Conservation (phyloP, 768 basidiomycete species). For the Lyophyllum shimeji region DNA sequence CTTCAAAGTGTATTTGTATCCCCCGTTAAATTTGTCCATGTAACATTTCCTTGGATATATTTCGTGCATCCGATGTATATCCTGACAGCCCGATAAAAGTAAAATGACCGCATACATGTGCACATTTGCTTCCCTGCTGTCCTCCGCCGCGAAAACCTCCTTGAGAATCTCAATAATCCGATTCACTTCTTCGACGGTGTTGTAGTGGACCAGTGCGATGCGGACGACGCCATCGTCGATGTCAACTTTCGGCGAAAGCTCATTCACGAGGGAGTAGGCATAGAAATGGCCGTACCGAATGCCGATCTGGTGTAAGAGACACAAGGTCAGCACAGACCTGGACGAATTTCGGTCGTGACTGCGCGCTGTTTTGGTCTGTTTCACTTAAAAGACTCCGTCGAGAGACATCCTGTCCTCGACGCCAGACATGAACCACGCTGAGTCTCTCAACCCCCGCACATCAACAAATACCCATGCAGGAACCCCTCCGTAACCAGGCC, state of each 20-base stretch:
- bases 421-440: neutral
- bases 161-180: constrained; percentile 55
- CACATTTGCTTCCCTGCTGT: no score
- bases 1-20: neutral
- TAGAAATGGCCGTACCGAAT: constrained; percentile 82
- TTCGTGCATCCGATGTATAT: no score
- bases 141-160: constrained; percentile 38
- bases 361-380: neutral
- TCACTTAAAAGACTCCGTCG: no score
- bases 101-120: no score
- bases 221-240: constrained; percentile 68
- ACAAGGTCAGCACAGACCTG: neutral
- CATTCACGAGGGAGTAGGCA: constrained; percentile 61
- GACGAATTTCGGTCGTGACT: no score
- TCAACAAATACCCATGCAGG: constrained; percentile 30
- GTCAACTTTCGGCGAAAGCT: constrained; percentile 56
- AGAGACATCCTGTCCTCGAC: no score
- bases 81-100: no score
- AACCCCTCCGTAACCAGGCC: no score
- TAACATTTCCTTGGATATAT: no score
- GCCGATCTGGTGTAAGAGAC: constrained; percentile 53
- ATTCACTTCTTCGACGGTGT: constrained; percentile 70
- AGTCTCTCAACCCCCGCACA: neutral
- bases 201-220: constrained; percentile 78
- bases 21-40: no score